These are phyloP conservation scores for Cocos nucifera DNA, from an alignment of 176 grass and related monocot species.

Conservation along the genomic window DNA sequence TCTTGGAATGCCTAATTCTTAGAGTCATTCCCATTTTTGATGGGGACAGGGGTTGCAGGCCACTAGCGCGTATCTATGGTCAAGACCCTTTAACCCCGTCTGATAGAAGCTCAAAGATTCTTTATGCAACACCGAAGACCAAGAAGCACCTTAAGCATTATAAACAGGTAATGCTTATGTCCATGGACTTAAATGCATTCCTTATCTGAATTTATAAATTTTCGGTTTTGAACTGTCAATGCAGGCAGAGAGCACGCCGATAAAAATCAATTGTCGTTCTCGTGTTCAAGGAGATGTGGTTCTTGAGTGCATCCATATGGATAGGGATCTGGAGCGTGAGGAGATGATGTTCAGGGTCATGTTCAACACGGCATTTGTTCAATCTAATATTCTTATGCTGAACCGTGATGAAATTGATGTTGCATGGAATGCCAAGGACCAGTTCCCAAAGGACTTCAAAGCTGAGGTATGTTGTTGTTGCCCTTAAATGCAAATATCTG, in stretches of 20 bases:
- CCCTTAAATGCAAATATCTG: slow-evolving; percentile 4
- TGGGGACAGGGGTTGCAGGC: slow-evolving; percentile 54
- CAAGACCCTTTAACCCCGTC: slow-evolving; percentile 50
- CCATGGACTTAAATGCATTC: neutral
- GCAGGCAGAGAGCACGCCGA: slow-evolving; percentile 34
- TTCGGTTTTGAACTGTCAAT: slow-evolving; percentile 18
- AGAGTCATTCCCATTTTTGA: slow-evolving; percentile 64
- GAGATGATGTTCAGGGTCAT: slow-evolving; percentile 84
- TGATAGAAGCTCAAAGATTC: slow-evolving; percentile 61
- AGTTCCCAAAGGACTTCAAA: slow-evolving; percentile 80
- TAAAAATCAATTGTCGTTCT: slow-evolving; percentile 28
- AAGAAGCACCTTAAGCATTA: slow-evolving; percentile 54
- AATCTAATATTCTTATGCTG: slow-evolving; percentile 60
- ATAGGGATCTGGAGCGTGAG: slow-evolving; percentile 49
- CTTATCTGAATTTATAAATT: no score
- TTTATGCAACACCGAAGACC: slow-evolving; percentile 66
- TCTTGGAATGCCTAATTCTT: slow-evolving; percentile 56
- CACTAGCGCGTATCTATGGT: slow-evolving; percentile 64
- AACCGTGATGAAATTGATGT: slow-evolving; percentile 88
- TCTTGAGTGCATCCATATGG: slow-evolving; percentile 72
- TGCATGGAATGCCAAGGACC: slow-evolving; percentile 75
- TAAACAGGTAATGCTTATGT: slow-evolving; percentile 55
- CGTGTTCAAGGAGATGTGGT: slow-evolving; percentile 69
- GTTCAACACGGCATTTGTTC: slow-evolving; percentile 95
- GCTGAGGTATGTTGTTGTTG: slow-evolving; percentile 54